phyloP scores from a whole-genome alignment of 371 early-diverging fungal genomes.

The Phascolomyces articulosus region DNA sequence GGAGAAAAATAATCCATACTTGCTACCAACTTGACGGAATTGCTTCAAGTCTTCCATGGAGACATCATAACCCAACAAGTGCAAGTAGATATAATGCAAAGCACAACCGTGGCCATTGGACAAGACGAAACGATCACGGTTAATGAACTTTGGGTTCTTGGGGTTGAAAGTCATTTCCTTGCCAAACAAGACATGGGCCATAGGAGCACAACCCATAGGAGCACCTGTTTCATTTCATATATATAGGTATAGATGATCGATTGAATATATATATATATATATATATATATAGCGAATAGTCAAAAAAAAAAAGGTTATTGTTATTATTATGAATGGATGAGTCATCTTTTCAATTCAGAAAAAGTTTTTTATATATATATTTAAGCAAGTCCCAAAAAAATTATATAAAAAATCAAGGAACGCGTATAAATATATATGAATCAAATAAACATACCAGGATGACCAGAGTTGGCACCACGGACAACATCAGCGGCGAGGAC shows the following conservation, averaged over 20 bases:
- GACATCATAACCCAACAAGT: slow-evolving; percentile 89
- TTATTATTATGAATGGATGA: background rate
- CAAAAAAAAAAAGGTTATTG: background rate
- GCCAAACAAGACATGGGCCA: slow-evolving; percentile 93
- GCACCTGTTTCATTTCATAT: slow-evolving; percentile 63
- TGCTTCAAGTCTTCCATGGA: slow-evolving; percentile 94
- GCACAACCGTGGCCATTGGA: slow-evolving; percentile 99
- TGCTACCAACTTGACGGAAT: slow-evolving; percentile 94
- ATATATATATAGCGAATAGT: no score
- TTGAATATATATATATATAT: no score
- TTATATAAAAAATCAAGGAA: slow-evolving; percentile 10
- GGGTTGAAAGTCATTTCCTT: slow-evolving; percentile 85
- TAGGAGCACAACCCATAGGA: slow-evolving; percentile 98
- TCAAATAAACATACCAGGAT: slow-evolving; percentile 76
- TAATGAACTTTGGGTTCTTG: slow-evolving; percentile 85
- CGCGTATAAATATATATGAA: background rate
- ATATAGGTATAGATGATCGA: no score
- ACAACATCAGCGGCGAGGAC: slow-evolving; percentile 94
- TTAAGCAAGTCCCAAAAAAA: background rate
- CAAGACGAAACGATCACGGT: slow-evolving; percentile 98
- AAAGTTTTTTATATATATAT: background rate
- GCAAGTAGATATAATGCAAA: slow-evolving; percentile 92
- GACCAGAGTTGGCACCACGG: slow-evolving; percentile 96
- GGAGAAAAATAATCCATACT: no score
- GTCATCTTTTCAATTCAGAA: background rate